Evolutionary conservation across 1,284 basidiomycete genomes (phyloP).

Genomic region (Termitomyces sp.): DNA sequence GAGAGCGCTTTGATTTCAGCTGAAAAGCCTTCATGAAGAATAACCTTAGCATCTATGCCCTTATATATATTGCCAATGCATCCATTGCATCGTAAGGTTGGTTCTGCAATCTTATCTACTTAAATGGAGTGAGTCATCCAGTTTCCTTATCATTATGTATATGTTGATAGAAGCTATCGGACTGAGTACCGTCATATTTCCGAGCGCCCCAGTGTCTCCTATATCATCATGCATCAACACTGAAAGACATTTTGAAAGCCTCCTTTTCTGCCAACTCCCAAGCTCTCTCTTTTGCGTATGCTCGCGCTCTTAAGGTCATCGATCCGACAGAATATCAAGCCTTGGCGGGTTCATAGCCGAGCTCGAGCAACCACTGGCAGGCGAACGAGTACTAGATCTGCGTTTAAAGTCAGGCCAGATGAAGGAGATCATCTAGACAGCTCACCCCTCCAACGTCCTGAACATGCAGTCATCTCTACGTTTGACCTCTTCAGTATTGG

Average conservation of each 20-base stretch:
- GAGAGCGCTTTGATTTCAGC: too few species aligned
- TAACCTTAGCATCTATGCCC: too few species aligned
- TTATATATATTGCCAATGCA: too few species aligned
- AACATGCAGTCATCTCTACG: conserved; percentile 90
- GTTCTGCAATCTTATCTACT: too few species aligned
- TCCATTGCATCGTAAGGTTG: too few species aligned
- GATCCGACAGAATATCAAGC: conserved; percentile 1
- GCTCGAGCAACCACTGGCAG: not conserved
- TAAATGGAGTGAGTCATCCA: not conserved
- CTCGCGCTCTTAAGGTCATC: conserved; percentile 7
- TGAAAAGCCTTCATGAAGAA: too few species aligned
- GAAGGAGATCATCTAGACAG: conserved; percentile 9
- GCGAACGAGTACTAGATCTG: conserved; percentile 3
- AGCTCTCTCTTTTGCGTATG: conserved; percentile 1
- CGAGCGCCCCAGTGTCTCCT: conserved; percentile 9
- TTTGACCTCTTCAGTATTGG: conserved; percentile 95
- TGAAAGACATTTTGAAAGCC: not conserved
- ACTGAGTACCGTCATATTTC: conserved; percentile 20
- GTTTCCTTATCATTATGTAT: not conserved
- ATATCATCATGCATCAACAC: conserved; percentile 10
- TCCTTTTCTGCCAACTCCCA: not conserved
- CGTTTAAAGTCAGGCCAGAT: conserved; percentile 8
- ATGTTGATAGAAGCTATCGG: too few species aligned
- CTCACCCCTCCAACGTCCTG: conserved; percentile 34
- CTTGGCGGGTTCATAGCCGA: conserved; percentile 2